Evolutionary conservation across 345 rosid genomes (phyloP), one percentile per base, ranked within the genome.

Genomic region (Balakata baccata): DNA sequence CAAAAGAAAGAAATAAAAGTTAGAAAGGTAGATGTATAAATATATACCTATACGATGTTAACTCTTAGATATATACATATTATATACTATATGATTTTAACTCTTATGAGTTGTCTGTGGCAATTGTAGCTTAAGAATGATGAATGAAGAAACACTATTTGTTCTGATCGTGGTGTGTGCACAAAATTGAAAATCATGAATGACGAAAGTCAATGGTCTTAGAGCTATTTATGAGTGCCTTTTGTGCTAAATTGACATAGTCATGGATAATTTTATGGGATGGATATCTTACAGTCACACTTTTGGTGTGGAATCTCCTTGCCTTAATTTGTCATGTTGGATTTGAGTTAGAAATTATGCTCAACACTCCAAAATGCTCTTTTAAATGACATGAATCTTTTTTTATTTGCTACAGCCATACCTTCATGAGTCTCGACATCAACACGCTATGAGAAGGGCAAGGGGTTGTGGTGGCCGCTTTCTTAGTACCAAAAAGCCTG

Each of bases 381-480:
- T 20, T 29, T n/a, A 29, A 1, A 5, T 25, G 37, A 58, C 34
- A 0, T 17, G 43, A 20, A 20, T 79, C 1, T 34, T 23, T 74
- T 75, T 64, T 52, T 38, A 49, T 71, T 81, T 64, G 75, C 56
- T 53, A 63, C 80, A 89, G 94, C 94, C 94, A 34, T 89, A 89
- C 80, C 94, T 89, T 70, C 94, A 89, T 8, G 94, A 89, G 78
- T 89, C 94, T 12, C 85, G 94, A n/a, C 94, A 89, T 79, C 86
- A 46, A 66, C 94, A 89, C 78, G 94, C 94, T 7, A 78, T 89
- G 92, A 85, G 85, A 78, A 86, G 94, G 77, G 87, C 87, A 17
- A 85, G 94, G 76, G 92, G 94, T 10, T 80, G 86, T 46, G 94
- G 94, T 47, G 94, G 94, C 43, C 94, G 94, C 50, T 89, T 89